phyloP scores from a whole-genome alignment of 768 basidiomycete genomes.

The Phylloporus rhodoxanthus region DNA sequence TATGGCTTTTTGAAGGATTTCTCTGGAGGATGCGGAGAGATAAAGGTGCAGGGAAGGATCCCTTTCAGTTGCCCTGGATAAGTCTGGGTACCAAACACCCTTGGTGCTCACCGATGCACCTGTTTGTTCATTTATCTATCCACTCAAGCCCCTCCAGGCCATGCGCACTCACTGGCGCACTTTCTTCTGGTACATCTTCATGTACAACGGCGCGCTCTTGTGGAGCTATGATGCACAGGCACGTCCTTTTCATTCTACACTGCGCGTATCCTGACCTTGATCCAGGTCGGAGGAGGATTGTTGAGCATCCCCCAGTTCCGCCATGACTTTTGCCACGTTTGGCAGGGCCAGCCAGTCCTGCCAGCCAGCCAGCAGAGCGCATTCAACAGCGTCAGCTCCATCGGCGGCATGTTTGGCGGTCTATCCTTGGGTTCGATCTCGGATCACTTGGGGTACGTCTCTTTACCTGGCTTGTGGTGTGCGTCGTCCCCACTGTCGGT shows the following conservation, averaged over 20 bases:
- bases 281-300: neutral
- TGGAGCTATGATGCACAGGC: neutral
- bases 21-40: conserved; percentile 70
- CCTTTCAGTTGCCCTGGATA: conserved; percentile 82
- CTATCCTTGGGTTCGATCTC: no score
- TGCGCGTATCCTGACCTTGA: neutral
- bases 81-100: conserved; percentile 95
- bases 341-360: neutral
- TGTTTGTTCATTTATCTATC: conserved; percentile 84
- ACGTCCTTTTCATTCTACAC: neutral
- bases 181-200: neutral
- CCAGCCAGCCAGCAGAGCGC: no score
- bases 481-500: conserved; percentile 16
- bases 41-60: conserved; percentile 94
- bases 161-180: neutral
- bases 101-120: conserved; percentile 91
- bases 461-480: no score
- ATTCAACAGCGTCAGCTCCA: no score
- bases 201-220: neutral
- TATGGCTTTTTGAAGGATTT: conserved; percentile 60
- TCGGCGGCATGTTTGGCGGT: no score
- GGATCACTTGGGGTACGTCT: conserved; percentile 4
- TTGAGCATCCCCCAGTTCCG: neutral
- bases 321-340: neutral
- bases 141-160: no score